These are phyloP conservation scores for Protea cynaroides DNA, from an alignment of 164 flowering plant genomes.

Conservation along the genomic window DNA sequence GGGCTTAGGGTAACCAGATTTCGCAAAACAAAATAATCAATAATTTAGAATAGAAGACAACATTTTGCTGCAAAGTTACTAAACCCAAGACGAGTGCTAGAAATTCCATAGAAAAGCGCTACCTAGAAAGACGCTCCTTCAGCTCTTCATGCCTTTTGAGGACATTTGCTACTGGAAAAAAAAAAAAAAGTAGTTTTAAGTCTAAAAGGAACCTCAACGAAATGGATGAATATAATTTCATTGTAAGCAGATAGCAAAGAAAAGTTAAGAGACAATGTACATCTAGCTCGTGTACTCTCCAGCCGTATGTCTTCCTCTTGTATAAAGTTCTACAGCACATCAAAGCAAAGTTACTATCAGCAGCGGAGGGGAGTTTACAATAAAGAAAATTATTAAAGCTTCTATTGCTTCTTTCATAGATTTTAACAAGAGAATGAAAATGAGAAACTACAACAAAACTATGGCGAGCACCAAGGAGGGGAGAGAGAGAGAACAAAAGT, in stretches of 20 bases:
- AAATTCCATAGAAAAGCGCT: conserved; percentile 6
- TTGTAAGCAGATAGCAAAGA: background rate
- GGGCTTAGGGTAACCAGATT: too few relatives aligned
- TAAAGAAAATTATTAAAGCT: background rate
- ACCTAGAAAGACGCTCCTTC: conserved; percentile 90
- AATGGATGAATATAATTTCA: background rate
- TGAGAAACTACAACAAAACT: background rate
- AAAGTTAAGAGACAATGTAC: conserved; percentile 22
- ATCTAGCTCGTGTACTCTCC: conserved; percentile 70
- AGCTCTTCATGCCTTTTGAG: conserved; percentile 75
- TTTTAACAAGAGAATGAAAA: background rate
- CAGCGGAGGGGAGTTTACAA: background rate
- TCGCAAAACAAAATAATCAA: too few relatives aligned
- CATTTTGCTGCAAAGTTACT: too few relatives aligned
- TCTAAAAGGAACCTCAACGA: conserved; percentile 1
- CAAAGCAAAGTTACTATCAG: background rate
- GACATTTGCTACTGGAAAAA: conserved; percentile 60
- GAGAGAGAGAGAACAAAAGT: background rate
- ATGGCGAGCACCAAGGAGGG: background rate
- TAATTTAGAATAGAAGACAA: too few relatives aligned
- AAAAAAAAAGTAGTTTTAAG: conserved; percentile 14
- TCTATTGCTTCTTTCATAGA: background rate
- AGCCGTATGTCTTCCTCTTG: conserved; percentile 55
- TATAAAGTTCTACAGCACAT: conserved; percentile 36
- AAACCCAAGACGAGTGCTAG: background rate